These are phyloP conservation scores for Barnettozyma vustinii DNA, from an alignment of 805 yeast species.

Conservation along the genomic window DNA sequence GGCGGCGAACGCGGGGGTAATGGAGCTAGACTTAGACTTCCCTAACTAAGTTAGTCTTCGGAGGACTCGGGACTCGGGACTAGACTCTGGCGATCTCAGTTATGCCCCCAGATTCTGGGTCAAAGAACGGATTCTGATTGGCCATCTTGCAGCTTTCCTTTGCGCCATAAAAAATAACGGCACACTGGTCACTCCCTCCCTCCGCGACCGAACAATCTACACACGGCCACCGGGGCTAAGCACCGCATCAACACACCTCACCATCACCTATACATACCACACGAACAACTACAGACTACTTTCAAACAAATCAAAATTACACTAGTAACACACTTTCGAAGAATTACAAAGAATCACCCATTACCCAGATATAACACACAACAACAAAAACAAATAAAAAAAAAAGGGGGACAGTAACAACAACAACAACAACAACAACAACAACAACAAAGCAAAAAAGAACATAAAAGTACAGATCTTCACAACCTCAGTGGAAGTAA, in stretches of 20 bases:
- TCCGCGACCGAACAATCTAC: background rate
- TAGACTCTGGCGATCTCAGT: background rate
- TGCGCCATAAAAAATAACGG: background rate
- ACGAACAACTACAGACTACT: background rate
- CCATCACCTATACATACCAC: background rate
- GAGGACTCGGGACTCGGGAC: background rate
- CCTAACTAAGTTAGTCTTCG: background rate
- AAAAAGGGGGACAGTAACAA: background rate
- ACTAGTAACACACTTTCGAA: background rate
- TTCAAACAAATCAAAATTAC: background rate
- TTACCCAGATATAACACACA: background rate
- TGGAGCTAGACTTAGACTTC: background rate
- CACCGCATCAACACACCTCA: background rate
- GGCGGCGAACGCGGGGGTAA: background rate
- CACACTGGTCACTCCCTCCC: background rate
- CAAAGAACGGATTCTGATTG: background rate
- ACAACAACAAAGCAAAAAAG: background rate
- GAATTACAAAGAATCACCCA: background rate
- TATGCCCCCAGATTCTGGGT: background rate
- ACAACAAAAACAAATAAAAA: background rate
- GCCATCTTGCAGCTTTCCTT: background rate
- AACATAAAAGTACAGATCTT: constrained; percentile 1
- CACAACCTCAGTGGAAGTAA: background rate
- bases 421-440: background rate
- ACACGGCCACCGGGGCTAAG: background rate